Base-by-base conservation (phyloP, 441 rosid species). In the Kokia cookei region DNA sequence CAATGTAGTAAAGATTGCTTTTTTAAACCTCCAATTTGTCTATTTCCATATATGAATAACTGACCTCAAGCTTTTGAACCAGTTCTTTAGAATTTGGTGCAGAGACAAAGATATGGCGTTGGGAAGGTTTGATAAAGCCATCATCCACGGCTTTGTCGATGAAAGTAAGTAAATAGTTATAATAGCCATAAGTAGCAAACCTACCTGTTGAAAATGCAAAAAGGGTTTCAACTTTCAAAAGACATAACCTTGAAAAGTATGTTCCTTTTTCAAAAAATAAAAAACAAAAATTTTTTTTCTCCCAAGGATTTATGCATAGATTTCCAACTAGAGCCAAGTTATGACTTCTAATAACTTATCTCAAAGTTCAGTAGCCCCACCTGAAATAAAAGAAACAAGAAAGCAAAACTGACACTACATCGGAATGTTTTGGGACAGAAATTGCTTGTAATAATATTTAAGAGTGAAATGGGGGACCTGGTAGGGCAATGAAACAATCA, bases 101-200 rank as follows among this genome's bases (percentile, higher is more conserved):
- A 17, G 95, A 88, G 87, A 94, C 96, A 80, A 94, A 74, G 83
- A 94, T 91, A 83, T 83, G 86, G 51, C 97, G 89, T 80, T 94
- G 96, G 65, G 91, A 94, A 26, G 97, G 98, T 65, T 83, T 83
- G 66, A 94, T 93, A 81, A 94, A 94, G 78, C 98, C 98, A 82
- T 94, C 98, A 75, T 90, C 96, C 75, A 94, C 97, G 72, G 98
- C 98, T 86, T 94, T 92, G 85, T 94, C 96, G 55, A 94, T 90
- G 91, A 90, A 90, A 48, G 92, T 90, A 70, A 94, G 92, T 26
- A 94, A 89, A 73, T 78, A 83, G 85, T 92, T 83, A 82, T 92
- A 94, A 79, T 92, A 94, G 9, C 98, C 98, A 85, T 94, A 97
- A 69, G 92, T 97, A 94, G 86, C 84, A 94, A 89, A 72, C 98